These are phyloP conservation scores for Chlamydomonas eustigma DNA, from an alignment of 139 green algal species.

Conservation along the genomic window DNA sequence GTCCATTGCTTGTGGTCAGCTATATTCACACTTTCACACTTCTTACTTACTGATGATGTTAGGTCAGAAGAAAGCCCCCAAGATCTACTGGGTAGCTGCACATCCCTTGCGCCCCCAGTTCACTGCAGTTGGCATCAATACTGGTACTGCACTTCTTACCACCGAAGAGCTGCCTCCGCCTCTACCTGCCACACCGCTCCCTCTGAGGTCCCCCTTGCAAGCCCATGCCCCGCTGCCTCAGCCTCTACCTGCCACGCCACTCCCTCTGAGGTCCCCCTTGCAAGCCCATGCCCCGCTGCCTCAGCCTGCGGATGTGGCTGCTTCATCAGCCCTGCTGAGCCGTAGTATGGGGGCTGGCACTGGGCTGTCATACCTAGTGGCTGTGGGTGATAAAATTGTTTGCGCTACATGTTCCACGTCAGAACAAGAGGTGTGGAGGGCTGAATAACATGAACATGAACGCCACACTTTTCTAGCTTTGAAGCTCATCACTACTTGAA, in stretches of 20 bases:
- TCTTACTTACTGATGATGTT: too few relatives aligned
- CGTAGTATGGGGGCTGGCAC: neutral
- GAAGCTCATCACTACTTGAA: too few relatives aligned
- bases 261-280: conserved; percentile 29
- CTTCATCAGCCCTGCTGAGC: neutral
- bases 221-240: neutral
- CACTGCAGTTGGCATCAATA: conserved; percentile 36
- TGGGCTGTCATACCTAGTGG: neutral
- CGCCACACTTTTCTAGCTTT: too few relatives aligned
- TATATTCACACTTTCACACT: too few relatives aligned
- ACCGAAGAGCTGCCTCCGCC: conserved; percentile 13
- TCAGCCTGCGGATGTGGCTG: neutral
- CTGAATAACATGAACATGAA: too few relatives aligned
- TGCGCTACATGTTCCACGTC: neutral
- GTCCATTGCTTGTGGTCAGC: too few relatives aligned
- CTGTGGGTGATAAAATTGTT: neutral
- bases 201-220: neutral
- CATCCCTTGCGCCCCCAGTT: conserved; percentile 38
- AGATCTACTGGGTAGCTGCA: conserved; percentile 44
- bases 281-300: conserved; percentile 5
- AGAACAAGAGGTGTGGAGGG: too few relatives aligned
- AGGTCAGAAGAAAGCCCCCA: conserved; percentile 42
- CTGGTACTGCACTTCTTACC: conserved; percentile 36
- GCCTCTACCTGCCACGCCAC: conserved; percentile 22
- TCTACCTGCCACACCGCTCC: neutral